Base-by-base conservation (phyloP, 345 rosid genomes). In the Populus simonii region DNA sequence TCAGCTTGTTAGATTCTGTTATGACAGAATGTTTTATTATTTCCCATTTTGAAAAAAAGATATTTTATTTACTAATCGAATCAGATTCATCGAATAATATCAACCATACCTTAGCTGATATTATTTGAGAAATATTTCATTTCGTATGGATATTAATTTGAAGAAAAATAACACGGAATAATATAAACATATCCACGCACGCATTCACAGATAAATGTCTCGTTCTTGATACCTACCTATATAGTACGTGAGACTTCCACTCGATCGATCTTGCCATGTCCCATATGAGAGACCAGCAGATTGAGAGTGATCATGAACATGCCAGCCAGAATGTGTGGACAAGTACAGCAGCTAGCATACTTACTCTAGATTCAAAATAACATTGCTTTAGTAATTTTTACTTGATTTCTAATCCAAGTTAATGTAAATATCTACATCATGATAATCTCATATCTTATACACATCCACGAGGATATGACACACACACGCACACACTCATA, bases 291-390 rank as follows among this genome's bases (percentile, higher is more conserved):
- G 63, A 74, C 71, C 78, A 27, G 85, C 80, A 69, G 84, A 79
- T 82, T 81, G 87, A 80, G 91, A 80, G 51, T 83, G 86, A 72
- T 79, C 77, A 0, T 84, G 80, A 17, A 89, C 77, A 74, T 82
- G n/a, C n/a, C n/a, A n/a, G 90, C 70, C 73, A 79, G 84, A 96
- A 96, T 84, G 91, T 89, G 88, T 90, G 94, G 79, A 93, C 25
- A 66, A 91, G 92, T 74, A 93, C 96, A n/a, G 85, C 96, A 66
- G 98, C 97, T n/a, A n/a, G n/a, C n/a, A 83, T 96, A 94, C 98
- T 80, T 93, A 92, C 87, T 96, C 97, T 62, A 96, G 90, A 94
- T 96, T 94, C 85, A 79, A 12, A 73, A 73, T 29, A 71, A 7
- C 23, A 49, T 25, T 38, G 59, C 33, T 62, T 76, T 29, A 77